Percentiles rank a stretch among this genome's conserved stretches.
phyloP scores from a whole-genome alignment of 495 filamentous ascomycete genomes.

The Penicillium paradoxum region DNA sequence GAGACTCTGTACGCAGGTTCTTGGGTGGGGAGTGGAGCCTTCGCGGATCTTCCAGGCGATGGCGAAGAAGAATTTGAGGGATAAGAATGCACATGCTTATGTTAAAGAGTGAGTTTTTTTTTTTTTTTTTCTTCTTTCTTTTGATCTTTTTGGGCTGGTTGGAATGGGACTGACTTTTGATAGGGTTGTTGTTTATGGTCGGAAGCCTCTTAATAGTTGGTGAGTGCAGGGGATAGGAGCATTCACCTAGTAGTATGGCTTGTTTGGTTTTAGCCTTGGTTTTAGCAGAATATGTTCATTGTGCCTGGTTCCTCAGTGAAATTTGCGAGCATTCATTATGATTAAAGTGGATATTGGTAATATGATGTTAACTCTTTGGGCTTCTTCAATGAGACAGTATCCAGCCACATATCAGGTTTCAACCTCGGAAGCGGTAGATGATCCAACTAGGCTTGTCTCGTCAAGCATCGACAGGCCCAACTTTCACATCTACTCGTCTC shows the following conservation, averaged over 20 bases:
- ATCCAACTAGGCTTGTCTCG: too few relatives aligned
- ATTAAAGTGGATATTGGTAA: not conserved
- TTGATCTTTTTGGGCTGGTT: not conserved
- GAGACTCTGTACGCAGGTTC: constrained; percentile 56
- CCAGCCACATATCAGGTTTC: too few relatives aligned
- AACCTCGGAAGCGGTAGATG: too few relatives aligned
- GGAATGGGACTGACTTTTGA: not conserved
- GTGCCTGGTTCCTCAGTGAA: not conserved
- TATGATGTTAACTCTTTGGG: not conserved
- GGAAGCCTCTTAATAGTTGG: constrained; percentile 6
- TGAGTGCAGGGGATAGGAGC: not conserved
- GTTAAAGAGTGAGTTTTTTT: constrained; percentile 10
- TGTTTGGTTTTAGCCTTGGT: not conserved
- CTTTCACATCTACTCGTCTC: constrained; percentile 49
- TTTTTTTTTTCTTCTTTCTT: not conserved
- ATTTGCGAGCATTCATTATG: not conserved
- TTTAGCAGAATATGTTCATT: not conserved
- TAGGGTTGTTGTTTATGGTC: constrained; percentile 15
- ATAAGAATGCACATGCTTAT: constrained; percentile 26
- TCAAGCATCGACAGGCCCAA: constrained; percentile 55
- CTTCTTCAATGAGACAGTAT: too few relatives aligned
- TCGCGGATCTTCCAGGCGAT: constrained; percentile 37
- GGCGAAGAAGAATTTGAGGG: constrained; percentile 16
- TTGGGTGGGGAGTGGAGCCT: constrained; percentile 34
- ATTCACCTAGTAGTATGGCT: not conserved